Conservation (phyloP, 2,329 filamentous ascomycete genomes). For the Fusarium chaquense region DNA sequence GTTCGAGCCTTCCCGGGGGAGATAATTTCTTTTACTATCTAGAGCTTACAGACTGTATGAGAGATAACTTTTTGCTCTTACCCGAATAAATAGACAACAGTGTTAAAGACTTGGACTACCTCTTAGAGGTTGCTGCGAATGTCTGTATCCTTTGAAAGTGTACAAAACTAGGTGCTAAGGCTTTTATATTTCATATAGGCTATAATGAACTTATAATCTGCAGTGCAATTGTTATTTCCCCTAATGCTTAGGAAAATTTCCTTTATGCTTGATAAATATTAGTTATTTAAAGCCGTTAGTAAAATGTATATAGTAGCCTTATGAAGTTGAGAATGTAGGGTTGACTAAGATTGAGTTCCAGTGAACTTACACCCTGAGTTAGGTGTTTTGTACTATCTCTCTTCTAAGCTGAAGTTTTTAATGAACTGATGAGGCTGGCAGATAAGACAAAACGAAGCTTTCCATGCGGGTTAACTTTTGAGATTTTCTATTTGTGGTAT, state of each 20-base stretch:
- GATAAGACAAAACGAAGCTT: not conserved
- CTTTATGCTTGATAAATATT: not conserved
- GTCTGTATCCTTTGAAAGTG: not conserved
- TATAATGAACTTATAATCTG: not conserved
- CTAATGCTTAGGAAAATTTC: not conserved
- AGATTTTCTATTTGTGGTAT: not conserved
- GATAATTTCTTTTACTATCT: not conserved
- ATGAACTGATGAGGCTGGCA: not conserved
- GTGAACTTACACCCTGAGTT: not conserved
- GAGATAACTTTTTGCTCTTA: not conserved
- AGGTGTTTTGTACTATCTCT: not conserved
- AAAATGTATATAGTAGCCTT: not conserved
- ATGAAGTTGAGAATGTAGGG: not conserved
- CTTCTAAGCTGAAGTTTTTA: not conserved
- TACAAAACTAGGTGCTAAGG: not conserved
- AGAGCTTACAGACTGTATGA: not conserved
- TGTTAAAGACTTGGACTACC: not conserved
- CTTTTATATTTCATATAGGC: not conserved
- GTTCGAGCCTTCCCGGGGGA: conserved; percentile 50
- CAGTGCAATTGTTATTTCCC: not conserved
- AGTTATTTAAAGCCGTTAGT: not conserved
- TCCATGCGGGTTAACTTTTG: not conserved
- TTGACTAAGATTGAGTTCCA: not conserved
- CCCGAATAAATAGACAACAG: not conserved
- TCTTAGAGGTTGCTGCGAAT: not conserved